Evolutionary conservation across 2,329 filamentous ascomycete genomes (phyloP).

Genomic region (Pezizomycotina sp.): DNA sequence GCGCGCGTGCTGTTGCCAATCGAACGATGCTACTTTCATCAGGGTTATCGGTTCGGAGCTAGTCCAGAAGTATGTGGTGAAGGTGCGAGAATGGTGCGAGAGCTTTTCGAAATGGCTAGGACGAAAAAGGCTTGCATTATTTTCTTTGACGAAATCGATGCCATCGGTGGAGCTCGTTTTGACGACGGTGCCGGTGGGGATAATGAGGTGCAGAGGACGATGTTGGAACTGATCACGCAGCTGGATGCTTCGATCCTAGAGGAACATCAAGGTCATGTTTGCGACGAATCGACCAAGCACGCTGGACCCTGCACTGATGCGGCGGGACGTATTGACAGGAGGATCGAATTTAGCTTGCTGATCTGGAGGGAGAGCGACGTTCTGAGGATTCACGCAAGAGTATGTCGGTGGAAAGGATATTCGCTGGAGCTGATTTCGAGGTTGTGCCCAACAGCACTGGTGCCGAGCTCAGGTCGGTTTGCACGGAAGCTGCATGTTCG

Average conservation of each 20-base stretch:
- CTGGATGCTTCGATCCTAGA: conserved; percentile 85
- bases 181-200: conserved; percentile 93
- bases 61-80: conserved; percentile 99
- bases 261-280: conserved; percentile 99
- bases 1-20: conserved; percentile 92
- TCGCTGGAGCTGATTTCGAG: conserved; percentile 80
- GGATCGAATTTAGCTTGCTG: conserved; percentile 95
- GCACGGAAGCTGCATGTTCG: conserved; percentile 97
- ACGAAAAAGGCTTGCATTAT: conserved; percentile 99
- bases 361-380: conserved; percentile 95
- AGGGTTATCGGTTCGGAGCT: conserved; percentile 94
- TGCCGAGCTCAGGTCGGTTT: conserved; percentile 88
- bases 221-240: conserved; percentile 95
- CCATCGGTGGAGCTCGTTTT: conserved; percentile 86
- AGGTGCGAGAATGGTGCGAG: conserved; percentile 92
- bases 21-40: conserved; percentile 97
- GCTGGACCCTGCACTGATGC: conserved; percentile 89
- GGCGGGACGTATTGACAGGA: conserved; percentile 91
- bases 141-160: conserved; percentile 98
- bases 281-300: conserved; percentile 93
- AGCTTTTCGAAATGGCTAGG: conserved; percentile 97
- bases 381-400: conserved; percentile 97
- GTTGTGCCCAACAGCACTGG: conserved; percentile 95
- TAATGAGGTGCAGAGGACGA: conserved; percentile 94
- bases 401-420: conserved; percentile 99